Evolutionary conservation across 306 rosid species (phyloP).

Genomic region (Lagenaria siceraria): DNA sequence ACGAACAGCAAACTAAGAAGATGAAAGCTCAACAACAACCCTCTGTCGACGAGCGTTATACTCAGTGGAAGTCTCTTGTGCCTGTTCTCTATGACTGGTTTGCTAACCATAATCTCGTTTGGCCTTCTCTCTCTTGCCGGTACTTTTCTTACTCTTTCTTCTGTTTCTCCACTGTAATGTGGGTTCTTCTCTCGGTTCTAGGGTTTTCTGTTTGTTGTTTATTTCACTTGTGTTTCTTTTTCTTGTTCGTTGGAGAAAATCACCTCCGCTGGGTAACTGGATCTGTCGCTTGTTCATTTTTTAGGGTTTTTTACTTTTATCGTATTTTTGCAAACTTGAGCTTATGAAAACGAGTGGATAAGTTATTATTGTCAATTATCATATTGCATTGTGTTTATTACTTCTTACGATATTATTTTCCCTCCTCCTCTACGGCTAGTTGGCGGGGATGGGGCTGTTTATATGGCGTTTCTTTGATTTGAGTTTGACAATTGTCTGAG

Average conservation of each 20-base stretch:
- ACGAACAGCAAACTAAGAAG: constrained; percentile 30
- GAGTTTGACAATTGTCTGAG: not conserved
- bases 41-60: constrained; percentile 62
- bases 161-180: not conserved
- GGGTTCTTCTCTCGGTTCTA: not conserved
- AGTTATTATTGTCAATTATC: not conserved
- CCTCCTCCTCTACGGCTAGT: not conserved
- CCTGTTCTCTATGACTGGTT: constrained; percentile 96
- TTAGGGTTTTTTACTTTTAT: constrained; percentile 2
- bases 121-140: constrained; percentile 99
- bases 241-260: not conserved
- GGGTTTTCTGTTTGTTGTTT: constrained; percentile 6
- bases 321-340: not conserved
- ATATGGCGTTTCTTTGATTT: not conserved
- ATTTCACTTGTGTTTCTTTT: not conserved
- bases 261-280: not conserved
- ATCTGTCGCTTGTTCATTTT: not conserved
- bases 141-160: not conserved
- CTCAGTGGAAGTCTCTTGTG: constrained; percentile 80
- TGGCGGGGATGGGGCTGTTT: not conserved
- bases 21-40: constrained; percentile 45
- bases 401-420: not conserved
- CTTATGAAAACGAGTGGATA: not conserved
- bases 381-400: not conserved
- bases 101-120: constrained; percentile 83